Percentiles rank a stretch among this genome's conserved stretches.
phyloP scores from a whole-genome alignment of 495 filamentous ascomycete genomes.

The Xylaria venustula region DNA sequence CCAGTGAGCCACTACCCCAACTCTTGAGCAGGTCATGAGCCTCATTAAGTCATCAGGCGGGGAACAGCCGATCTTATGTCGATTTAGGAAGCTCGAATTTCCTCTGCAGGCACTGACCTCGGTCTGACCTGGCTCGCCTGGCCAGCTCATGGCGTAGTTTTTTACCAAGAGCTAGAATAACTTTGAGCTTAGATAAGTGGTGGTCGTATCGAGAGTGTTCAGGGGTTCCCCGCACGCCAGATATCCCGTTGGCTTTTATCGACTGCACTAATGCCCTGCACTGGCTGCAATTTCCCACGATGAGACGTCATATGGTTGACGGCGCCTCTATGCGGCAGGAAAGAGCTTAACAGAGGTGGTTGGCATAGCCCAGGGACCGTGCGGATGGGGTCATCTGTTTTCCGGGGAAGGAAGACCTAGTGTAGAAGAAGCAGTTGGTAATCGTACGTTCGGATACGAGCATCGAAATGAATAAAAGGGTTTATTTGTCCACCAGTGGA shows the following conservation, averaged over 20 bases:
- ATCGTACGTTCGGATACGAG: background rate
- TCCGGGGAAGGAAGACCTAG: background rate
- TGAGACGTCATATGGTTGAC: constrained; percentile 8
- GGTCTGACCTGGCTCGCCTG: background rate
- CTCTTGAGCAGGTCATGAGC: constrained; percentile 5
- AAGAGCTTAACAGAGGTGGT: background rate
- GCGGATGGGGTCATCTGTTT: background rate
- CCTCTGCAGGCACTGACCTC: background rate
- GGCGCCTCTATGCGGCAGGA: background rate
- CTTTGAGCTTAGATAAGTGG: background rate
- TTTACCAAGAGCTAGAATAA: background rate
- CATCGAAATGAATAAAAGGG: background rate
- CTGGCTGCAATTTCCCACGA: background rate
- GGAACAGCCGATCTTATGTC: background rate
- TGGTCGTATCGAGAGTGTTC: background rate
- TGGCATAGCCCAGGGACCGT: background rate
- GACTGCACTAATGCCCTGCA: background rate
- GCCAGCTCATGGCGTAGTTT: background rate
- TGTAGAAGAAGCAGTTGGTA: background rate
- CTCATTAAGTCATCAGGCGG: constrained; percentile 4
- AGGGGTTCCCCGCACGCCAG: constrained; percentile 10
- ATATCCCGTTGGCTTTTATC: background rate
- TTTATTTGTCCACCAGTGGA: background rate
- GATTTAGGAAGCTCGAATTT: constrained; percentile 1
- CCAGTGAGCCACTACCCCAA: background rate